phyloP scores from a whole-genome alignment of 2,329 filamentous ascomycete genomes.

The Tolypocladium sp. region DNA sequence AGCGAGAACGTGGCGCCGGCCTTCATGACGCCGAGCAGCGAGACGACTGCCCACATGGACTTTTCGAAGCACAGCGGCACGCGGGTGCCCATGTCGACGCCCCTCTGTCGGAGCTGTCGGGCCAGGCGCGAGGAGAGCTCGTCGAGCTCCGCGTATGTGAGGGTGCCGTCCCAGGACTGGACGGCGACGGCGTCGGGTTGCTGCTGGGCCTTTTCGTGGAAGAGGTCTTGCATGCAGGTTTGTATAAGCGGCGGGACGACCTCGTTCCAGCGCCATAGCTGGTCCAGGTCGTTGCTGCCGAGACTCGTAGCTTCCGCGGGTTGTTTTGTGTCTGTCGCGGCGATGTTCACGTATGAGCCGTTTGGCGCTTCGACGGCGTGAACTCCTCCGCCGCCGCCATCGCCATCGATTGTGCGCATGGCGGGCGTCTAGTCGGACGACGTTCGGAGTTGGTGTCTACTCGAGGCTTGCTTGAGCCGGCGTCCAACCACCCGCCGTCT shows the following conservation, averaged over 20 bases:
- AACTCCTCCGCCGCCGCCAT: neutral
- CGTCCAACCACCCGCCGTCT: neutral
- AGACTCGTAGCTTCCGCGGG: constrained; percentile 4
- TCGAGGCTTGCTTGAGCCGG: neutral
- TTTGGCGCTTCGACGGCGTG: neutral
- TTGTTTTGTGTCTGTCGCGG: neutral
- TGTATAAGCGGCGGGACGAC: constrained; percentile 28
- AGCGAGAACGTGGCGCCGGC: constrained; percentile 37
- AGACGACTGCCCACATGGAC: constrained; percentile 34
- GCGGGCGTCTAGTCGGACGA: neutral
- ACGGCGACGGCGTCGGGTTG: constrained; percentile 32
- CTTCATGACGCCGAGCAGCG: constrained; percentile 38
- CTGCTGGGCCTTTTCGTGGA: constrained; percentile 25
- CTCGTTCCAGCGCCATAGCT: constrained; percentile 38
- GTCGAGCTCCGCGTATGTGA: constrained; percentile 37
- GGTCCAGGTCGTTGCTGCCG: constrained; percentile 26
- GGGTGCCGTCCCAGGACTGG: constrained; percentile 39
- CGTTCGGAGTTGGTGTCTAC: neutral
- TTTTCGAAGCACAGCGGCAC: constrained; percentile 44
- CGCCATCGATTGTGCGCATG: neutral
- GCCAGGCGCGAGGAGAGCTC: constrained; percentile 31
- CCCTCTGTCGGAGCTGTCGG: constrained; percentile 24
- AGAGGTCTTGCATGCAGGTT: constrained; percentile 37
- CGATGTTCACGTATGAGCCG: neutral
- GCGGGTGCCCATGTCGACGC: constrained; percentile 26